Base-by-base conservation (phyloP, 345 rosid species). In the Hevea brasiliensis region DNA sequence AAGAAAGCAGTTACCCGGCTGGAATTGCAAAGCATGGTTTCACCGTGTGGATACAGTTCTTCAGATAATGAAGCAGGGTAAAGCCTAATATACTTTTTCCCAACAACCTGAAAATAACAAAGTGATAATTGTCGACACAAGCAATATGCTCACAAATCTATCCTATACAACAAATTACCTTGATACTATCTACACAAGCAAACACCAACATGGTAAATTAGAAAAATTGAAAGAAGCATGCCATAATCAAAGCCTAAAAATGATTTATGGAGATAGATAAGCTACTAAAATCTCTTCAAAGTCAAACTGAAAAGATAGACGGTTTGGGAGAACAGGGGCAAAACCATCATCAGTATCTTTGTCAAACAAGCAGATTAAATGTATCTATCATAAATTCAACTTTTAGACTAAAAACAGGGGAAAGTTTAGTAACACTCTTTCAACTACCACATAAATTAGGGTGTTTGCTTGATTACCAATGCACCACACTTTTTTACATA, bases 11-110 rank as follows among this genome's bases (percentile, higher is more conserved):
- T 29, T 87, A 92, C 99, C 98, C 88, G 93, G 80, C 98, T 94
- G 73, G 99, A 92, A 84, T 94, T 94, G 77, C 82, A 65, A 20
- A 92, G 97, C 98, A 92, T 94, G 53, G 90, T 90, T 84, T 92
- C 97, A 29, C 82, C 78, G 82, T 86, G 82, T 37, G 98, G 98
- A 73, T 90, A 84, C 71, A 94, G 95, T 76, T 92, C 98, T 72
- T 88, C 92, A 10, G 86, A 84, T 69, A 88, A 14, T 13, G 94
- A 87, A 71, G 92, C 81, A 56, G 88, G 71, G 80, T 94, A 94
- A 61, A 94, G 97, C 86, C 99, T 84, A 61, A 94, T 51, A 77
- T 94, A 94, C 81, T 94, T 94, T 73, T 85, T 87, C 18, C 98
- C 98, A 71, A 94, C 98, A 76, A 92, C 97, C 98, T 94, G 83